These are phyloP conservation scores for Microsporum ferrugineum DNA, from an alignment of 2,329 filamentous ascomycete species.

Conservation along the genomic window DNA sequence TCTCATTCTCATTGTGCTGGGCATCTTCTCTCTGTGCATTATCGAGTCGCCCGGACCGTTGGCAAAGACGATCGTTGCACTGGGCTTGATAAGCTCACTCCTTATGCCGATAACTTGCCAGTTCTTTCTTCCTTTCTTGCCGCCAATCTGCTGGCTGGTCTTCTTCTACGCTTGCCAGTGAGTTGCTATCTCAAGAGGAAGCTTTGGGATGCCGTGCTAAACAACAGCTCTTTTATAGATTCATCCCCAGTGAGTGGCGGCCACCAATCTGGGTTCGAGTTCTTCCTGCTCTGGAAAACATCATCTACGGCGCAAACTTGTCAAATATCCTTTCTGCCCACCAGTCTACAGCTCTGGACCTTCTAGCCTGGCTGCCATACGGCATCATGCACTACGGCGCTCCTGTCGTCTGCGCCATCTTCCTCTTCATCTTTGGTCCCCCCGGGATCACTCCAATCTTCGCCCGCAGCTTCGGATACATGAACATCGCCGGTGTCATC, in stretches of 20 bases:
- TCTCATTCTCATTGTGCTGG: slow-evolving; percentile 58
- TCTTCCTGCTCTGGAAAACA: slow-evolving; percentile 86
- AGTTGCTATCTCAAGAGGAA: slow-evolving; percentile 30
- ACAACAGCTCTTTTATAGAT: slow-evolving; percentile 42
- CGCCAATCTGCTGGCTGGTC: slow-evolving; percentile 74
- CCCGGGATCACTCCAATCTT: slow-evolving; percentile 77
- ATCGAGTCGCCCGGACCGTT: slow-evolving; percentile 68
- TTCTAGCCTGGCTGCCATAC: slow-evolving; percentile 88
- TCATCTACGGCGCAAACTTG: slow-evolving; percentile 88
- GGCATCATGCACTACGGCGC: slow-evolving; percentile 82
- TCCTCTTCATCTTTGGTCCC: slow-evolving; percentile 81
- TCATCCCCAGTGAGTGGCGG: slow-evolving; percentile 77
- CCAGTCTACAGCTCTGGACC: slow-evolving; percentile 68
- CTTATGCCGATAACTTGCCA: slow-evolving; percentile 77
- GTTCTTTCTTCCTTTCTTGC: slow-evolving; percentile 78
- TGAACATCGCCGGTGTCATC: slow-evolving; percentile 76
- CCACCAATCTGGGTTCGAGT: slow-evolving; percentile 94
- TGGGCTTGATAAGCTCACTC: slow-evolving; percentile 56
- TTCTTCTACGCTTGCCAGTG: slow-evolving; percentile 92
- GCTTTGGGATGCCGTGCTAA: neutral
- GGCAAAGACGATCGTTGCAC: slow-evolving; percentile 61
- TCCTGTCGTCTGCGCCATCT: slow-evolving; percentile 62
- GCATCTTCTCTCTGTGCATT: slow-evolving; percentile 72
- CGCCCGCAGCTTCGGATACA: slow-evolving; percentile 78
- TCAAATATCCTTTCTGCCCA: slow-evolving; percentile 92